Percentiles rank a stretch among this genome's conserved stretches.
Evolutionary conservation across 78 protist species (phyloP).

Genomic region (Dictyostelium firmibasis): DNA sequence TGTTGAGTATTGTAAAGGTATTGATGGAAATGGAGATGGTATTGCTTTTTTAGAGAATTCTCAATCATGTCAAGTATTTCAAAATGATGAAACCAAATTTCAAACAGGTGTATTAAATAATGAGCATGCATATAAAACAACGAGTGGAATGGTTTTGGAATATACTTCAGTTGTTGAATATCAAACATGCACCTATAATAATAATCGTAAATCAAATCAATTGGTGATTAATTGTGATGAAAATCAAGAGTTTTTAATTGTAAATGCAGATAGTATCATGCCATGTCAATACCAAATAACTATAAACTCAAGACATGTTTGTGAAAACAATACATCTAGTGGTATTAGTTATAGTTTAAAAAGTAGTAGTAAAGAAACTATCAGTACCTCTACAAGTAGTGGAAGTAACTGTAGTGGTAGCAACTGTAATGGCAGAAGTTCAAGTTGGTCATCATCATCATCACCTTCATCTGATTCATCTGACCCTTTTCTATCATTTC

Average conservation of each 20-base stretch:
- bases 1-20: background rate
- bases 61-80: background rate
- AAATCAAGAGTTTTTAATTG: background rate
- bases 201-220: background rate
- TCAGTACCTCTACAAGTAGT: background rate
- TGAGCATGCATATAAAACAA: background rate
- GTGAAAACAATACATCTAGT: background rate
- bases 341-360: background rate
- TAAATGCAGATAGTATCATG: background rate
- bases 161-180: background rate
- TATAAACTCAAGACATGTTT: background rate
- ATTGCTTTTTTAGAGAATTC: background rate
- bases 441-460: background rate
- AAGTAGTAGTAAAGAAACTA: background rate
- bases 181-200: background rate
- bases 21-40: background rate
- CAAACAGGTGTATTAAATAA: background rate
- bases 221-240: background rate
- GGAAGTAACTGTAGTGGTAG: background rate
- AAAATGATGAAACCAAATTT: background rate
- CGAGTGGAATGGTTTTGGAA: background rate
- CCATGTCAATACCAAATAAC: background rate
- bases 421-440: background rate
- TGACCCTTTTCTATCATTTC: background rate
- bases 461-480: background rate